Conservation (phyloP, 1,284 basidiomycete species). For the Sutorius eximius region DNA sequence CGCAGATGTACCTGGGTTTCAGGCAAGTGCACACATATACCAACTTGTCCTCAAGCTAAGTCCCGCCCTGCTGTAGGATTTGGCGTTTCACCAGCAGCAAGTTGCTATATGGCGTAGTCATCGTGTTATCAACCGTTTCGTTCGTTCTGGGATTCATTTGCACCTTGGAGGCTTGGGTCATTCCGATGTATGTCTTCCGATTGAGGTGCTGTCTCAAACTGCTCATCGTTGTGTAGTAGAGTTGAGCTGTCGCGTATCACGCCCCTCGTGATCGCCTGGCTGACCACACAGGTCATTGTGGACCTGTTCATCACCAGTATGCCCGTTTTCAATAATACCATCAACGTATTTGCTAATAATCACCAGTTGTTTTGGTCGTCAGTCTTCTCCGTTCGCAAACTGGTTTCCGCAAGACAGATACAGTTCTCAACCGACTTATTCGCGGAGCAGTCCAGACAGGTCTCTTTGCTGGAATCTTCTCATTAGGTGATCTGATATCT, state of each 20-base stretch:
- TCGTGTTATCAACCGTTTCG: conserved; percentile 35
- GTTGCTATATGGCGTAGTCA: conserved; percentile 34
- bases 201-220: not conserved
- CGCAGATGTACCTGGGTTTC: conserved; percentile 30
- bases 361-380: conserved; percentile 33
- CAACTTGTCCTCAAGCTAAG: not conserved
- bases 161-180: conserved; percentile 40
- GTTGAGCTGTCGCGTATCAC: conserved; percentile 23
- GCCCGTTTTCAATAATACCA: not conserved
- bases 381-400: conserved; percentile 41
- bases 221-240: conserved; percentile 20
- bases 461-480: conserved; percentile 45
- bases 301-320: conserved; percentile 43
- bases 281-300: conserved; percentile 39
- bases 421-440: conserved; percentile 45
- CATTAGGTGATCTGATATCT: conserved; percentile 42
- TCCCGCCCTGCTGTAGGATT: conserved; percentile 23
- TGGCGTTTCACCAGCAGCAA: conserved; percentile 37
- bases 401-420: conserved; percentile 46
- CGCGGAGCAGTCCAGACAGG: conserved; percentile 48
- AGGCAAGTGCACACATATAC: conserved; percentile 3
- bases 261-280: conserved; percentile 40
- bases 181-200: conserved; percentile 35
- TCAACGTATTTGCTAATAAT: not conserved
- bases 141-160: conserved; percentile 40